phyloP scores from a whole-genome alignment of 2,329 filamentous ascomycete genomes.

The Amauroascus niger region DNA sequence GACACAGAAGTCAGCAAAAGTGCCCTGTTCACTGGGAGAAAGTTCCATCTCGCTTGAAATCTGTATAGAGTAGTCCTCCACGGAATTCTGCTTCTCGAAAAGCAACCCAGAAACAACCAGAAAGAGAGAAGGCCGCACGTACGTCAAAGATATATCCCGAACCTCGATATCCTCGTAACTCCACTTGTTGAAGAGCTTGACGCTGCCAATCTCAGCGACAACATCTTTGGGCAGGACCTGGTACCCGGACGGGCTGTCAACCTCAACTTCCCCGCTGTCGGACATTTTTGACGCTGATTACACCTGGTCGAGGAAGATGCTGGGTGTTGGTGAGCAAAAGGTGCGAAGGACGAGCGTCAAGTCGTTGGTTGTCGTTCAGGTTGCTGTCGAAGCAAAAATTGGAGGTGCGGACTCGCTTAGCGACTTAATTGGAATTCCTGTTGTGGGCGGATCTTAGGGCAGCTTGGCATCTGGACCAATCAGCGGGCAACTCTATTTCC shows the following conservation, averaged over 20 bases:
- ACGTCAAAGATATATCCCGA: slow-evolving; percentile 99
- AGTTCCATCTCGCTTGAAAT: neutral
- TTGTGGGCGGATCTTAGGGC: slow-evolving; percentile 34
- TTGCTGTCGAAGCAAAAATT: slow-evolving; percentile 30
- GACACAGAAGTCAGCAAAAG: slow-evolving; percentile 1
- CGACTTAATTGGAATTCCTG: slow-evolving; percentile 17
- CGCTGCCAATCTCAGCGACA: slow-evolving; percentile 73
- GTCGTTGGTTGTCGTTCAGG: slow-evolving; percentile 26
- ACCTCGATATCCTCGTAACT: slow-evolving; percentile 99
- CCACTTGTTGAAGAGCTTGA: slow-evolving; percentile 99
- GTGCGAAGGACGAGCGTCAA: slow-evolving; percentile 21
- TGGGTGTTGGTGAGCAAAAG: slow-evolving; percentile 26
- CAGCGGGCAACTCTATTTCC: neutral
- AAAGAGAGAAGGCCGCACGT: slow-evolving; percentile 42
- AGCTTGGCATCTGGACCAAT: slow-evolving; percentile 6
- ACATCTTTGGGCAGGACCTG: slow-evolving; percentile 88
- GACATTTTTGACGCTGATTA: slow-evolving; percentile 61
- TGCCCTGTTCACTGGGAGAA: neutral
- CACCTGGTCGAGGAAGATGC: slow-evolving; percentile 32
- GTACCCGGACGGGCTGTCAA: slow-evolving; percentile 66
- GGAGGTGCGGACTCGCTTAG: slow-evolving; percentile 37
- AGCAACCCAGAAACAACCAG: neutral
- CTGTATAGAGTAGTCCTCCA: too few species aligned
- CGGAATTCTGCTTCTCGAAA: neutral
- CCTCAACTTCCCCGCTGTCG: slow-evolving; percentile 89